A percentile compares a stretch with the other conserved stretches of the same genome.
phyloP scores from a whole-genome alignment of 2,329 filamentous ascomycete species.

The Coniochaeta prunicola region DNA sequence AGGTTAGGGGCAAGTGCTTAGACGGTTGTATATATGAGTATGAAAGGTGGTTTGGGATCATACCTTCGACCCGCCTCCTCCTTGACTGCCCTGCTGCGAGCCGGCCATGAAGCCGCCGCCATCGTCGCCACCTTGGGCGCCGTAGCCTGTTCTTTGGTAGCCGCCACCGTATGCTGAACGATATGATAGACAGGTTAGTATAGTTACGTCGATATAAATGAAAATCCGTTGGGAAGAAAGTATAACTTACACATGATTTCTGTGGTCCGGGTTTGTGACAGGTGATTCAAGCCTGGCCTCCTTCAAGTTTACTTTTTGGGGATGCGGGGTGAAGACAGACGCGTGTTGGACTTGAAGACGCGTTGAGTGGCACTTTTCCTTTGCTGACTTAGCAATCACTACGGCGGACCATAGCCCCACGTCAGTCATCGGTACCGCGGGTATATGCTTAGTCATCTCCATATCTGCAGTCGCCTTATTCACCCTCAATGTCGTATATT shows the following conservation, averaged over 20 bases:
- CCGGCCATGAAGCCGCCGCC: conserved; percentile 56
- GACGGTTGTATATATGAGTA: not conserved
- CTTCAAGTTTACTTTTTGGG: not conserved
- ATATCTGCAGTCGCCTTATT: too few species aligned
- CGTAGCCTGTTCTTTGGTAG: conserved; percentile 41
- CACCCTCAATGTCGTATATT: too few species aligned
- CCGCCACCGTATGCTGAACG: conserved; percentile 40
- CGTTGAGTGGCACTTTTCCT: not conserved
- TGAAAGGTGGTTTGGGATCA: conserved; percentile 2
- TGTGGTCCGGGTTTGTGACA: not conserved
- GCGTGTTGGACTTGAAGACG: not conserved
- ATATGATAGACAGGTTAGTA: not conserved
- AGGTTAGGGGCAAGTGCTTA: not conserved
- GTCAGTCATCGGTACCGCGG: not conserved
- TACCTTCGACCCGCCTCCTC: conserved; percentile 34
- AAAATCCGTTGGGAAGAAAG: not conserved
- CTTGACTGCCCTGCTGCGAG: conserved; percentile 48
- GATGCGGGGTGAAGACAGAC: not conserved
- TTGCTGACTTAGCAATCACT: not conserved
- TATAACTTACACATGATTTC: not conserved
- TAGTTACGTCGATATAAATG: not conserved
- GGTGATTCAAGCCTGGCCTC: not conserved
- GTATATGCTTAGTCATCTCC: too few species aligned
- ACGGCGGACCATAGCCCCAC: not conserved
- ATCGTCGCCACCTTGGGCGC: conserved; percentile 49